Conservation (phyloP, 169 alveolate species). For the Plasmodium gonderi region DNA sequence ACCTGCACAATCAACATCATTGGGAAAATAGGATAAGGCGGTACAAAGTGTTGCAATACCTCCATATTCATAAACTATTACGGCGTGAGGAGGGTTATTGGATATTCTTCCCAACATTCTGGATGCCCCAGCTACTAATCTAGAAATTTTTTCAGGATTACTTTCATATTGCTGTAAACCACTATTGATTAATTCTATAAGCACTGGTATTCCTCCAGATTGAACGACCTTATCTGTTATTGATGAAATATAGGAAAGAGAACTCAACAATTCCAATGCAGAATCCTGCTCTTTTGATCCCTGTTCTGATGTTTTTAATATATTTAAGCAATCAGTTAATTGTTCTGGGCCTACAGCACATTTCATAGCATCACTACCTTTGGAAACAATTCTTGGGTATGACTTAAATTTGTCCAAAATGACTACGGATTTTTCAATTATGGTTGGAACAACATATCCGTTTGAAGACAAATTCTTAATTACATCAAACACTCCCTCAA, state of each 20-base stretch:
- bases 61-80: conserved; percentile 86
- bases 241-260: conserved; percentile 92
- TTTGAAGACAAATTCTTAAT: conserved; percentile 67
- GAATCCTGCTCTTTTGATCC: conserved; percentile 91
- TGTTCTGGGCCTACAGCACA: conserved; percentile 90
- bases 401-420: conserved; percentile 83
- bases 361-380: conserved; percentile 91
- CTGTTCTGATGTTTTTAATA: conserved; percentile 86
- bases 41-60: conserved; percentile 91
- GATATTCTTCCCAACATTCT: conserved; percentile 90
- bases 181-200: conserved; percentile 89
- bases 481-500: conserved; percentile 54
- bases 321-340: conserved; percentile 87
- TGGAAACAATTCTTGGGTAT: conserved; percentile 80
- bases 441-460: conserved; percentile 65
- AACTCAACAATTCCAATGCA: conserved; percentile 90
- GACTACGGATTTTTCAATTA: conserved; percentile 65
- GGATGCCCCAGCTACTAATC: conserved; percentile 90
- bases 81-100: conserved; percentile 88
- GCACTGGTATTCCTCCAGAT: conserved; percentile 91
- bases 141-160: conserved; percentile 85
- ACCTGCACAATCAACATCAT: conserved; percentile 85
- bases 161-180: conserved; percentile 86
- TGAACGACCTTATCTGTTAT: conserved; percentile 91
- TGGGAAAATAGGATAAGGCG: conserved; percentile 88